Evolutionary conservation across 2,329 filamentous ascomycete genomes (phyloP), one percentile per base, ranked within the genome.

Genomic region (Harringtonia aguacate): DNA sequence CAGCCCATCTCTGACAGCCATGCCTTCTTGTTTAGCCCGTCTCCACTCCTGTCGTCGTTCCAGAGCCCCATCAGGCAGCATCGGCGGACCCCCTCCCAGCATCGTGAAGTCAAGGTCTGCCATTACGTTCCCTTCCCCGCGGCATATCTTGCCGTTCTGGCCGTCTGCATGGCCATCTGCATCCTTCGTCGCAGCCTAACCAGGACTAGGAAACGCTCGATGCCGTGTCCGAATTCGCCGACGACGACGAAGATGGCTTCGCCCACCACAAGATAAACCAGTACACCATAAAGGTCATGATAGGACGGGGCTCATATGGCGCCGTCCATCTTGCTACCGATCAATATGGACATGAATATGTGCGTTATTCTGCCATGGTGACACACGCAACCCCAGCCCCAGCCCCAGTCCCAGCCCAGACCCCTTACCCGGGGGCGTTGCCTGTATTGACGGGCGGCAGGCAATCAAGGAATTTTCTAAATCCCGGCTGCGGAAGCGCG

Each of bases 381-480:
- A 17, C n/a, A 20, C n/a, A n/a, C n/a, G n/a, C n/a, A n/a, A n/a
- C n/a, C n/a, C n/a, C n/a, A n/a, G n/a, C n/a, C n/a, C n/a, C n/a
- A n/a, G n/a, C n/a, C n/a, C n/a, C n/a, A n/a, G n/a, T n/a, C n/a
- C n/a, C n/a, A n/a, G n/a, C n/a, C n/a, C n/a, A n/a, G n/a, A n/a
- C n/a, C n/a, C n/a, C n/a, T n/a, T n/a, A n/a, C n/a, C n/a, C n/a
- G n/a, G n/a, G n/a, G n/a, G n/a, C n/a, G n/a, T n/a, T n/a, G n/a
- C n/a, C n/a, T n/a, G n/a, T n/a, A n/a, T n/a, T n/a, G n/a, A n/a
- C n/a, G 10, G 14, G 4, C 41, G 47, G 18, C 58, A 95, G 89
- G 90, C 92, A 46, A 79, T 97, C 58, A 98, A 98, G 64, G 89
- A 97, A 58, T 97, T 98, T 64, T 97, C 90, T 47, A 98, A 98